Evolutionary conservation across 495 filamentous ascomycete genomes (phyloP).

Genomic region (Penicillium coprophilum): DNA sequence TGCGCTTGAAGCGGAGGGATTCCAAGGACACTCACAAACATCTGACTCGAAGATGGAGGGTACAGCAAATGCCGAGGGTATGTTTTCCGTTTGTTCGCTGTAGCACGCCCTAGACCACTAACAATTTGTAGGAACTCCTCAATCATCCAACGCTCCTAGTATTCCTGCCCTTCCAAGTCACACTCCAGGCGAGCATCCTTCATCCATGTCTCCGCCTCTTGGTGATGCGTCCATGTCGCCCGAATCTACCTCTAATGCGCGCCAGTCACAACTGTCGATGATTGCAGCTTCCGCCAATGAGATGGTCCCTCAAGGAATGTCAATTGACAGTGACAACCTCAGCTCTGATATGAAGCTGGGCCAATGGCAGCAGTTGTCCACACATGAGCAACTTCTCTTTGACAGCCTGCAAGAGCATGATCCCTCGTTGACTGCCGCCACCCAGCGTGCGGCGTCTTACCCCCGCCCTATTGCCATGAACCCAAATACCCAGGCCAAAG

Average conservation of each 20-base stretch:
- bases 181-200: constrained; percentile 32
- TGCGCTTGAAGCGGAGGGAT: constrained; percentile 47
- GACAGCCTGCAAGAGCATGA: constrained; percentile 49
- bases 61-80: constrained; percentile 29
- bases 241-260: constrained; percentile 41
- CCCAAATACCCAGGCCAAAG: constrained; percentile 52
- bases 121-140: constrained; percentile 32
- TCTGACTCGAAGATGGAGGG: constrained; percentile 33
- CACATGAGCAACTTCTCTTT: constrained; percentile 47
- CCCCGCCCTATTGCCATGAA: constrained; percentile 58
- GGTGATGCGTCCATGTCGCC: constrained; percentile 41
- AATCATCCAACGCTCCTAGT: constrained; percentile 29
- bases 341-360: constrained; percentile 38
- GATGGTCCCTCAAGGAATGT: constrained; percentile 46
- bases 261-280: constrained; percentile 49
- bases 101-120: constrained; percentile 13
- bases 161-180: constrained; percentile 39
- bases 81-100: constrained; percentile 4
- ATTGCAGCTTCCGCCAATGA: constrained; percentile 52
- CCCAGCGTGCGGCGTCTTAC: constrained; percentile 47
- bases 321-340: constrained; percentile 39
- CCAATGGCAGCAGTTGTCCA: constrained; percentile 44
- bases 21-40: constrained; percentile 37
- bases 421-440: constrained; percentile 45
- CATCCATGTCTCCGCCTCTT: constrained; percentile 44